Base-by-base conservation (phyloP, 257 asterid species). In the Forsythia viridissima region DNA sequence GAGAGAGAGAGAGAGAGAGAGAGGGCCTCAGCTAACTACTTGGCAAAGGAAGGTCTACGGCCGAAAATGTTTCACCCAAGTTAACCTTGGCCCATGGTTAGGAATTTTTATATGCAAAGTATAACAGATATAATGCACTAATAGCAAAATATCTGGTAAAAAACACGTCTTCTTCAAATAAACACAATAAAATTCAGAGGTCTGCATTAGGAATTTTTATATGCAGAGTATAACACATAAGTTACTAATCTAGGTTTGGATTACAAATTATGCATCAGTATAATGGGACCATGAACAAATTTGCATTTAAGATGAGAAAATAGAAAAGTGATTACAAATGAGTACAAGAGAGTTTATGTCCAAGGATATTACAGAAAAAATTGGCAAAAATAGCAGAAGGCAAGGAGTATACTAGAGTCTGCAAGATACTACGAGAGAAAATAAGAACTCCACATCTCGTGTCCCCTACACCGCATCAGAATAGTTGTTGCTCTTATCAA, bases 341-440 rank as follows among this genome's bases (percentile, higher is more conserved):
- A 37, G 65, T n/a, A 0, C 8, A 6, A 55, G 65, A 55, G 65
- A 18, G 18, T 55, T 57, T 67, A 66, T 37, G 16, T 59, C 21
- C 39, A 55, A 24, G 52, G 77, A 70, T 12, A 34, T 0, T 30
- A 20, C 18, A 61, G 55, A 70, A 75, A 71, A 59, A 65, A 43
- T 48, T n/a, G 46, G 76, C 3, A 78, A 73, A 30, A 36, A 57
- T 67, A 73, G 39, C 34, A 55, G 70, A 75, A 39, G 68, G 83
- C 67, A 80, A 84, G 80, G 44, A 46, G 77, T 91, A 86, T 79
- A 94, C 99, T 89, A 92, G 97, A 83, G 96, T 97, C 11, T 97
- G 93, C 75, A 95, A 81, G 81, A 95, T 93, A 85, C 99, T 21
- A 59, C 48, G 63, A 16, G 34, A 55, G 65, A 65, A 57, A 13